Percentiles rank a stretch among this genome's conserved stretches.
phyloP scores from a whole-genome alignment of 2,329 filamentous ascomycete genomes.

The Exutisphaerella laricina region DNA sequence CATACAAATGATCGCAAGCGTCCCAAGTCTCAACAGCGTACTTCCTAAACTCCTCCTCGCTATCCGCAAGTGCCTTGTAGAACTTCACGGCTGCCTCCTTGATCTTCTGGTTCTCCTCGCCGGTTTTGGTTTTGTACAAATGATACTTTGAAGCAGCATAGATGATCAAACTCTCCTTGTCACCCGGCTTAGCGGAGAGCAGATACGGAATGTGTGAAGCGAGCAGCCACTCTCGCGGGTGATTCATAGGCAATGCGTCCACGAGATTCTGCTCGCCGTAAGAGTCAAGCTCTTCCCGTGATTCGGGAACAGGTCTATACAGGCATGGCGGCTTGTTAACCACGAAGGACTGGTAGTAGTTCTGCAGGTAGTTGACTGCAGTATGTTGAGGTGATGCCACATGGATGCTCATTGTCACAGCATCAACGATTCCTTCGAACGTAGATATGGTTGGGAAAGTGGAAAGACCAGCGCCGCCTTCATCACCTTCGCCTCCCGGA shows the following conservation, averaged over 20 bases:
- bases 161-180: slow-evolving; percentile 18
- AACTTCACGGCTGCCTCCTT: slow-evolving; percentile 16
- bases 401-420: slow-evolving; percentile 50
- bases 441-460: slow-evolving; percentile 43
- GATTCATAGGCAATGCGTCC: slow-evolving; percentile 40
- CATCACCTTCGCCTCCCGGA: slow-evolving; percentile 7
- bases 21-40: slow-evolving; percentile 15
- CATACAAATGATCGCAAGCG: slow-evolving; percentile 12
- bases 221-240: slow-evolving; percentile 43
- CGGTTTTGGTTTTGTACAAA: slow-evolving; percentile 15
- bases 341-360: slow-evolving; percentile 48
- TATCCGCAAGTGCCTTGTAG: slow-evolving; percentile 15
- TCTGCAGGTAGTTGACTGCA: slow-evolving; percentile 49
- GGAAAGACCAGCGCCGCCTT: slow-evolving; percentile 36
- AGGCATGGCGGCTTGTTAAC: slow-evolving; percentile 41
- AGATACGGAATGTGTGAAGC: slow-evolving; percentile 44
- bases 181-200: slow-evolving; percentile 14
- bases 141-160: slow-evolving; percentile 18
- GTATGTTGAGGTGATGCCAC: slow-evolving; percentile 48
- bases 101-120: slow-evolving; percentile 9
- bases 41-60: slow-evolving; percentile 13
- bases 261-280: slow-evolving; percentile 34
- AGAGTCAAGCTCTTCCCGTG: slow-evolving; percentile 12
- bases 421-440: slow-evolving; percentile 41
- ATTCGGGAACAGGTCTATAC: slow-evolving; percentile 30